phyloP scores from a whole-genome alignment of 2,329 filamentous ascomycete genomes.

The Xylaria sp. region DNA sequence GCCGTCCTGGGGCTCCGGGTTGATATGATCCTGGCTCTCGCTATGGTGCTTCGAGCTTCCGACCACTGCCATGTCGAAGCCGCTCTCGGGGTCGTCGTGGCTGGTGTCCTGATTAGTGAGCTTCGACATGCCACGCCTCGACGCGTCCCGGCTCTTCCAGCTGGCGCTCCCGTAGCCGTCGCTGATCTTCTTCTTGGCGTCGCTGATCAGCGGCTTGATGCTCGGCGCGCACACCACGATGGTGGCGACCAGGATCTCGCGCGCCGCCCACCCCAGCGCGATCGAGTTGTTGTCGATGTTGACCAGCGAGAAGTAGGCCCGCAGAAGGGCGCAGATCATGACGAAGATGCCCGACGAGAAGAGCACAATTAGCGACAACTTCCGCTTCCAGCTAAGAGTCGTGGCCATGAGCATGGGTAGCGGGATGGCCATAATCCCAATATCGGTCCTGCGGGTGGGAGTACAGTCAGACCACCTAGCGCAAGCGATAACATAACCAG shows the following conservation, averaged over 20 bases:
- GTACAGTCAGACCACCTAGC: neutral
- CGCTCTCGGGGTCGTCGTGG: too few species aligned
- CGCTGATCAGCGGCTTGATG: slow-evolving; percentile 31
- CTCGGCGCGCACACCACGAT: slow-evolving; percentile 32
- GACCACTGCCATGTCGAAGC: too few species aligned
- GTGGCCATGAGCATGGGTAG: slow-evolving; percentile 28
- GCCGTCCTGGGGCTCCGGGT: too few species aligned
- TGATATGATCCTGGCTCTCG: too few species aligned
- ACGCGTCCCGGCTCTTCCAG: neutral
- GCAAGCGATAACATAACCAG: too few species aligned
- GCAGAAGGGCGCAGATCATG: slow-evolving; percentile 32
- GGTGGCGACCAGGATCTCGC: slow-evolving; percentile 31
- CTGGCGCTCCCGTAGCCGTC: neutral
- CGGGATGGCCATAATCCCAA: slow-evolving; percentile 26
- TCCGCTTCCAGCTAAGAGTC: slow-evolving; percentile 26
- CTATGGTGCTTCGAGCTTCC: too few species aligned
- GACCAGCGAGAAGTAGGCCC: slow-evolving; percentile 32
- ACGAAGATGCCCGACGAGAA: slow-evolving; percentile 35
- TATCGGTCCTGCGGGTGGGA: slow-evolving; percentile 20
- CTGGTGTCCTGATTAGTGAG: too few species aligned
- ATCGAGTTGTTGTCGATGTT: slow-evolving; percentile 25
- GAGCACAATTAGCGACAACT: slow-evolving; percentile 26
- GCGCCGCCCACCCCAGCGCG: slow-evolving; percentile 31
- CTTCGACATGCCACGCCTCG: too few species aligned
- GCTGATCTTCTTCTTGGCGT: neutral